Evolutionary conservation across 805 yeast species (phyloP).

Genomic region (Metschnikowia corniflorae): DNA sequence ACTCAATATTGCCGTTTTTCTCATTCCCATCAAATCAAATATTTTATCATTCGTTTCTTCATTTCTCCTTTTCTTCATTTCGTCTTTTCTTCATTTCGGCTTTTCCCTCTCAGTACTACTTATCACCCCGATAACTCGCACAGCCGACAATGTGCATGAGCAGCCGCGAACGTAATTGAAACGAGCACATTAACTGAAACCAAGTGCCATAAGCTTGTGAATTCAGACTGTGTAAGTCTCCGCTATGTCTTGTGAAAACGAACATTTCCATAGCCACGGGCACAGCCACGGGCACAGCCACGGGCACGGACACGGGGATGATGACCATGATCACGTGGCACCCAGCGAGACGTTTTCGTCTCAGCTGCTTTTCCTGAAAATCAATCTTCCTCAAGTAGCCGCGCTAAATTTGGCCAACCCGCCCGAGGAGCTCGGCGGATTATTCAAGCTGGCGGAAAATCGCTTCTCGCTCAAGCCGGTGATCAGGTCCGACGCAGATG

Average conservation of each 20-base stretch:
- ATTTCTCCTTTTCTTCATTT: neutral
- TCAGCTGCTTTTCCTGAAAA: constrained; percentile 61
- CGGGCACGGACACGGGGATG: constrained; percentile 24
- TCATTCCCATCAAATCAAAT: neutral
- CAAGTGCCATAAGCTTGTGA: no score
- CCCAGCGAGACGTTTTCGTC: constrained; percentile 69
- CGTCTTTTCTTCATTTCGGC: neutral
- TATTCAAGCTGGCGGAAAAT: constrained; percentile 52
- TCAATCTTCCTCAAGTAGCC: constrained; percentile 56
- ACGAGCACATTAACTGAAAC: neutral
- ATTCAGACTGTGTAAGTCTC: neutral
- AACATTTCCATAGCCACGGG: constrained; percentile 9
- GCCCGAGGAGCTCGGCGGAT: constrained; percentile 43
- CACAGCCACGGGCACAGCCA: constrained; percentile 12
- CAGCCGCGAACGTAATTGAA: neutral
- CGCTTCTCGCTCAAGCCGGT: constrained; percentile 47
- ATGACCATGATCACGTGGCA: constrained; percentile 41
- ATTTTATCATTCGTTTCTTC: neutral
- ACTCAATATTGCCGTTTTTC: no score
- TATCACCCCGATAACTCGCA: neutral
- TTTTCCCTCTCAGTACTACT: neutral
- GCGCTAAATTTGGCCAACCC: constrained; percentile 61
- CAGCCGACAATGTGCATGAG: neutral
- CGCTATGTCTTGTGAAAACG: constrained; percentile 15
- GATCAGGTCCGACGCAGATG: constrained; percentile 72